phyloP scores from a whole-genome alignment of 2,329 filamentous ascomycete genomes.

The Dothideomycetidae sp. region DNA sequence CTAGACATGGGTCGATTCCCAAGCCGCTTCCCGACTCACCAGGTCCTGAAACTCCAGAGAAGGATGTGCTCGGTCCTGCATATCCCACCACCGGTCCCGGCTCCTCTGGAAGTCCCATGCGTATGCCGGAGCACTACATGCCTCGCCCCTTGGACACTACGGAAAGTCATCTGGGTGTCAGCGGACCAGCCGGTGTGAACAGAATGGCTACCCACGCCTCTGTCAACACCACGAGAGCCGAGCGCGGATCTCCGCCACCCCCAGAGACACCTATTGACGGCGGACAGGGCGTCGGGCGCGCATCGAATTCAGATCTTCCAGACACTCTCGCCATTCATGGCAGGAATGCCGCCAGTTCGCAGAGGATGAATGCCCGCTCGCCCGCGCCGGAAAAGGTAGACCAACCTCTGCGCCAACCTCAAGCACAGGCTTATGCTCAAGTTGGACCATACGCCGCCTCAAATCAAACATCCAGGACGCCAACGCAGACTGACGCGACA shows the following conservation, averaged over 20 bases:
- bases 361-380: slow-evolving; percentile 64
- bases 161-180: slow-evolving; percentile 29
- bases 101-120: slow-evolving; percentile 4
- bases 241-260: slow-evolving; percentile 82
- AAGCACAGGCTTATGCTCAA: slow-evolving; percentile 3
- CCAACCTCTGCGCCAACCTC: slow-evolving; percentile 25
- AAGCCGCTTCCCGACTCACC: slow-evolving; percentile 73
- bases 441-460: neutral
- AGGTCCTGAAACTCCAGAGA: slow-evolving; percentile 60
- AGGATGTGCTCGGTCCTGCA: slow-evolving; percentile 39
- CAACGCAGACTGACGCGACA: slow-evolving; percentile 9
- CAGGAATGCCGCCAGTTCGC: slow-evolving; percentile 68
- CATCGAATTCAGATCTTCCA: slow-evolving; percentile 51
- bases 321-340: slow-evolving; percentile 36
- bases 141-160: slow-evolving; percentile 38
- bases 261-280: slow-evolving; percentile 80
- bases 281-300: slow-evolving; percentile 64
- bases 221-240: slow-evolving; percentile 81
- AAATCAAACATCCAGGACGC: slow-evolving; percentile 8
- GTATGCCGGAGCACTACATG: slow-evolving; percentile 18
- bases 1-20: slow-evolving; percentile 67
- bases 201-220: slow-evolving; percentile 71
- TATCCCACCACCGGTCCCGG: slow-evolving; percentile 12
- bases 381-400: slow-evolving; percentile 33
- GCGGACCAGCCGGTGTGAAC: slow-evolving; percentile 41